Percentiles rank a stretch among this genome's conserved stretches.
These are phyloP conservation scores for Tricholoma saponaceum DNA, from an alignment of 768 basidiomycete species.

Conservation along the genomic window DNA sequence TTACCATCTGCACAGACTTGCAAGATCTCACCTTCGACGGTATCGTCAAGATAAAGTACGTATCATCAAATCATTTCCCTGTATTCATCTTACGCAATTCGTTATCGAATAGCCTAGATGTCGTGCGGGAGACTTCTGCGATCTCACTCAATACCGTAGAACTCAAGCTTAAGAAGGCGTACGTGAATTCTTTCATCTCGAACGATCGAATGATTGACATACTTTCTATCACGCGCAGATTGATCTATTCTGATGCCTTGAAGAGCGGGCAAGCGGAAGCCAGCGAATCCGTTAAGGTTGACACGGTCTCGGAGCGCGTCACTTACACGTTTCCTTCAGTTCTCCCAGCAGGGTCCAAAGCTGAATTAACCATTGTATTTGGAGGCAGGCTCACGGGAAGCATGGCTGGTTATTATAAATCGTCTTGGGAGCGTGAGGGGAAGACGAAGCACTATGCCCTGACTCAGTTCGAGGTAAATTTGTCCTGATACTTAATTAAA, in stretches of 20 bases:
- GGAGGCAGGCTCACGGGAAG: constrained; percentile 57
- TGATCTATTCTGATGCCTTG: constrained; percentile 53
- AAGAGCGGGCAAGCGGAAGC: constrained; percentile 42
- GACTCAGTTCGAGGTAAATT: constrained; percentile 81
- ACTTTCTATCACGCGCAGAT: constrained; percentile 19
- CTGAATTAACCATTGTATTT: constrained; percentile 67
- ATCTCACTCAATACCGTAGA: constrained; percentile 65
- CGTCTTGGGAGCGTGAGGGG: constrained; percentile 58
- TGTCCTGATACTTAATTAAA: neutral
- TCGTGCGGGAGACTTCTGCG: constrained; percentile 54
- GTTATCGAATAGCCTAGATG: constrained; percentile 45
- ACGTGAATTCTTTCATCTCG: constrained; percentile 13
- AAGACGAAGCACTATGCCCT: constrained; percentile 67
- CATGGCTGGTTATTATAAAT: constrained; percentile 85
- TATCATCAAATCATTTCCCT: constrained; percentile 1
- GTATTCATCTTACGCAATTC: neutral
- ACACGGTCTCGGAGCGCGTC: constrained; percentile 66
- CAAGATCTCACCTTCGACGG: constrained; percentile 72
- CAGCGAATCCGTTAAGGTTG: constrained; percentile 38
- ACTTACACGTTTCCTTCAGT: constrained; percentile 52
- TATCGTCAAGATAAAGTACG: constrained; percentile 65
- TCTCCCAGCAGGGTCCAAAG: constrained; percentile 67
- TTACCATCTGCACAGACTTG: constrained; percentile 80
- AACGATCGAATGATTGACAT: neutral
- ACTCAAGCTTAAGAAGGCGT: constrained; percentile 54